These are phyloP conservation scores for Sphagnurus paluster DNA, from an alignment of 1,284 basidiomycete species.

Conservation along the genomic window DNA sequence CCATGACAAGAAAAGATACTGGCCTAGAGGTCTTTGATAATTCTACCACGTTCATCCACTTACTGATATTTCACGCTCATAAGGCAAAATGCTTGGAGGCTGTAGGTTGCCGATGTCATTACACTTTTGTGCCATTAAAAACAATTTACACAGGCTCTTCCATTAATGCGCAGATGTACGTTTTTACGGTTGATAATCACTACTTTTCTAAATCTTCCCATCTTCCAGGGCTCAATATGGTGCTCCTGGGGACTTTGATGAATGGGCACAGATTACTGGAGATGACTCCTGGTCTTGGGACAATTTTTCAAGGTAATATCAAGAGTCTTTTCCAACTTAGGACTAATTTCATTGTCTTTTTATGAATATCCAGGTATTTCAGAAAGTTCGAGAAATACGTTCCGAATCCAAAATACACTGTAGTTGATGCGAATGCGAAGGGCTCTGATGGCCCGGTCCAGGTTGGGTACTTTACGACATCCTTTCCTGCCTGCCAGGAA, in stretches of 20 bases:
- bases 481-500: slow-evolving; percentile 35
- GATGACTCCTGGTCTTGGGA: slow-evolving; percentile 66
- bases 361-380: slow-evolving; percentile 48
- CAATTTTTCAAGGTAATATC: slow-evolving; percentile 51
- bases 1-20: slow-evolving; percentile 45
- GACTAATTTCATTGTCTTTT: not conserved
- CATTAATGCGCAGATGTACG: slow-evolving; percentile 66
- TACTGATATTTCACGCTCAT: not conserved
- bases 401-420: slow-evolving; percentile 46
- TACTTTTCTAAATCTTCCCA: not conserved
- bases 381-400: slow-evolving; percentile 62
- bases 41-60: not conserved
- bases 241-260: slow-evolving; percentile 67
- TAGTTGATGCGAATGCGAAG: slow-evolving; percentile 44
- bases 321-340: slow-evolving; percentile 10
- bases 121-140: not conserved
- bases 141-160: slow-evolving; percentile 47
- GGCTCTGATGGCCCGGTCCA: slow-evolving; percentile 54
- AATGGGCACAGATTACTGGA: slow-evolving; percentile 59
- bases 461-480: slow-evolving; percentile 43
- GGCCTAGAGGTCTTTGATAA: slow-evolving; percentile 56
- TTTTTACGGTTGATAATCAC: not conserved
- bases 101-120: slow-evolving; percentile 40
- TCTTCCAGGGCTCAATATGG: slow-evolving; percentile 61
- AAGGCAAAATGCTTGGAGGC: slow-evolving; percentile 68